Evolutionary conservation across 1,139 yeast genomes (phyloP).

Genomic region (Zhuliangozyma blackwelliae): DNA sequence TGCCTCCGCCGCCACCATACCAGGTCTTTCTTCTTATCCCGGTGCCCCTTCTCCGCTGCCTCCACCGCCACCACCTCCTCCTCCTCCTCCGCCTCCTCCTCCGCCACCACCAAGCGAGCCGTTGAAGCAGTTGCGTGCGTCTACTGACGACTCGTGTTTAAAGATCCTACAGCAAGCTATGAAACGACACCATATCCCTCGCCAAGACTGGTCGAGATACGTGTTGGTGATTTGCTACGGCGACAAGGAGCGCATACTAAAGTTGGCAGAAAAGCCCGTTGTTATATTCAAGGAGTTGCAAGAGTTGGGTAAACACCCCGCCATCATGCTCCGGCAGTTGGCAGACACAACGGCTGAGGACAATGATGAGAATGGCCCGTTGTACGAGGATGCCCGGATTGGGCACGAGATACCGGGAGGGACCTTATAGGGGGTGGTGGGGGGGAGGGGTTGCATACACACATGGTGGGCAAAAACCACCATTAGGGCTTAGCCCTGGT

Average conservation of each 20-base stretch:
- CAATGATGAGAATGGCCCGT: constrained; percentile 29
- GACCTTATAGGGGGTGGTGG: constrained; percentile 24
- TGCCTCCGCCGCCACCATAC: background rate
- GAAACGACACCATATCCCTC: constrained; percentile 75
- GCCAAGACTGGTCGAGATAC: constrained; percentile 84
- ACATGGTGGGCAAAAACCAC: too few relatives aligned
- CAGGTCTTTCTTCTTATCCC: background rate
- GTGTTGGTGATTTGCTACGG: constrained; percentile 89
- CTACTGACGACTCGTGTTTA: constrained; percentile 89
- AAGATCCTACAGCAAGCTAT: constrained; percentile 86
- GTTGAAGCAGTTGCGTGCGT: constrained; percentile 78
- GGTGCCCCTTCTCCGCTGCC: background rate
- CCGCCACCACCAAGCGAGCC: constrained; percentile 49
- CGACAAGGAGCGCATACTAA: constrained; percentile 81
- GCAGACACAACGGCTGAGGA: constrained; percentile 37
- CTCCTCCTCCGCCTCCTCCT: background rate
- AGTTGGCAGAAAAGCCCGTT: constrained; percentile 85
- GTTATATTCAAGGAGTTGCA: constrained; percentile 82
- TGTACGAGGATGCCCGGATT: constrained; percentile 41
- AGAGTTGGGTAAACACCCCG: constrained; percentile 85
- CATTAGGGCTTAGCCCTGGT: too few relatives aligned
- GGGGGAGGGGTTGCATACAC: too few relatives aligned
- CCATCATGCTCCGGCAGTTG: constrained; percentile 85
- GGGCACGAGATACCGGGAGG: constrained; percentile 57
- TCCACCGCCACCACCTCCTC: constrained; percentile 1